A percentile compares a stretch with the other conserved stretches of the same genome.
These are phyloP conservation scores for Penicillium sp. DNA, from an alignment of 2,329 filamentous ascomycete genomes.

Conservation along the genomic window DNA sequence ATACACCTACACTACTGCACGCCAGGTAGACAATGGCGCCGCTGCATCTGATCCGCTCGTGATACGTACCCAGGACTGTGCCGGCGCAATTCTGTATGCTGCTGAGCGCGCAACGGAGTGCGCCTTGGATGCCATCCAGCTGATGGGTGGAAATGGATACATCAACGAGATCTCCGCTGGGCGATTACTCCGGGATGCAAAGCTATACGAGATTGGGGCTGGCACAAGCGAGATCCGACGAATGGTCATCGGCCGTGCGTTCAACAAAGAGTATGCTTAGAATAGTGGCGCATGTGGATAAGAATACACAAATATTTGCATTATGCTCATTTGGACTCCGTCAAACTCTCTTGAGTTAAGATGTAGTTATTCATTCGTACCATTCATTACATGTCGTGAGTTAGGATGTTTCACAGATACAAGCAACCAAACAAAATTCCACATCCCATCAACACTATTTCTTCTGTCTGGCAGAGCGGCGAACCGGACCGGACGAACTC, in stretches of 20 bases:
- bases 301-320: not conserved
- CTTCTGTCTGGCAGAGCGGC: conserved; percentile 32
- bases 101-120: conserved; percentile 84
- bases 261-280: conserved; percentile 77
- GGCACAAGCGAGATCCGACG: conserved; percentile 91
- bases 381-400: conserved; percentile 14
- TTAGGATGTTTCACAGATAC: not conserved
- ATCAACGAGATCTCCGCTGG: conserved; percentile 93
- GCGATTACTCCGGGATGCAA: conserved; percentile 73
- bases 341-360: conserved; percentile 1
- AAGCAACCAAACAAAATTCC: not conserved
- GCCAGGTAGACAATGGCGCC: conserved; percentile 73
- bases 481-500: conserved; percentile 21
- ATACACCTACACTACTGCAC: conserved; percentile 84
- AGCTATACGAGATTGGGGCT: conserved; percentile 94
- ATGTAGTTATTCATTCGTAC: conserved; percentile 14
- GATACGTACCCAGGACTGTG: conserved; percentile 87
- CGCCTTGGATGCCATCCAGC: conserved; percentile 83
- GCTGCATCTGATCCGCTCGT: conserved; percentile 29
- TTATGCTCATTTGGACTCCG: not conserved
- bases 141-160: conserved; percentile 94
- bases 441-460: conserved; percentile 18
- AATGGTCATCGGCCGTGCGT: conserved; percentile 90
- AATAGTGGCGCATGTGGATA: not conserved
- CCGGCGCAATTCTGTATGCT: conserved; percentile 89